These are phyloP conservation scores for Linnemannia elongata DNA, from an alignment of 192 early-diverging fungal genomes.

Conservation along the genomic window DNA sequence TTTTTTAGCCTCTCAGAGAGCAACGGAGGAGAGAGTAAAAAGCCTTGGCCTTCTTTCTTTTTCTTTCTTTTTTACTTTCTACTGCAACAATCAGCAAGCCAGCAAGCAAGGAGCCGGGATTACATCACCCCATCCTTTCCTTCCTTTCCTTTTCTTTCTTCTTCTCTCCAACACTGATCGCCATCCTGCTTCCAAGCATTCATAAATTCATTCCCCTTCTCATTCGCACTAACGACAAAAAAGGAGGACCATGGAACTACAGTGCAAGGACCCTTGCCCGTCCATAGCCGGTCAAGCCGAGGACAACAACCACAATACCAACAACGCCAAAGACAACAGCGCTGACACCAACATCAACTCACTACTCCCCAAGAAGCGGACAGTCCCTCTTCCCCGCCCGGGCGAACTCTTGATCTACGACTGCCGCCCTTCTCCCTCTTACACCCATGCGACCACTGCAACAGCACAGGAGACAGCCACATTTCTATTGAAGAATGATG, in stretches of 20 bases:
- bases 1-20: not conserved
- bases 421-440: slow-evolving; percentile 30
- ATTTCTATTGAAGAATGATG: not conserved
- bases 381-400: slow-evolving; percentile 51
- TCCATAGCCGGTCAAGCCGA: not conserved
- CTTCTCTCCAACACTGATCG: not conserved
- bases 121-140: too few relatives aligned
- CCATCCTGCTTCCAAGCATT: not conserved
- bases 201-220: not conserved
- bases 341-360: not conserved
- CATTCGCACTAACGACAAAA: not conserved
- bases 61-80: not conserved
- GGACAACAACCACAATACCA: not conserved
- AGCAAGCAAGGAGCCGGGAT: too few relatives aligned
- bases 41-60: not conserved
- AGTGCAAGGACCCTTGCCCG: not conserved
- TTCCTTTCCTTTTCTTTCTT: not conserved
- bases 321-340: not conserved
- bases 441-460: not conserved
- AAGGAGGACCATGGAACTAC: not conserved
- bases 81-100: not conserved
- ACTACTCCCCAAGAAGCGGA: not conserved
- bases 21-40: too few relatives aligned
- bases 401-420: slow-evolving; percentile 65
- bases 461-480: not conserved